A percentile compares a stretch with the other conserved stretches of the same genome.
phyloP scores from a whole-genome alignment of 768 basidiomycete species.

The Hericium alpestre region DNA sequence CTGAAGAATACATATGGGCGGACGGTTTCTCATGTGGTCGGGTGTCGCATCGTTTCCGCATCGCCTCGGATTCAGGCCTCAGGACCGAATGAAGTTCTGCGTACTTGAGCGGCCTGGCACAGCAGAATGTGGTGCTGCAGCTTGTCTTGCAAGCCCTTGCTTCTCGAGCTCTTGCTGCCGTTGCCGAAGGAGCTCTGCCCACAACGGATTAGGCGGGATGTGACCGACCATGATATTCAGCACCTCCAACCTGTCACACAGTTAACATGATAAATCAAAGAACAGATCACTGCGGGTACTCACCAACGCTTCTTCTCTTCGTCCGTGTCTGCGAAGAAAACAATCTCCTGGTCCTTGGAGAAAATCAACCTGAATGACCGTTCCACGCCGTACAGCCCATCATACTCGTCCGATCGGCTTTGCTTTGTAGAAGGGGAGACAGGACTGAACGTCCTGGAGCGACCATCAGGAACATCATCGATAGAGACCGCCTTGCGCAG shows the following conservation, averaged over 20 bases:
- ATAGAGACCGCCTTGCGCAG: conserved; percentile 72
- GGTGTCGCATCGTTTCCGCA: conserved; percentile 8
- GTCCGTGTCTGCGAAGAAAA: conserved; percentile 86
- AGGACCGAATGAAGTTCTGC: neutral
- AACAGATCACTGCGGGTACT: conserved; percentile 15
- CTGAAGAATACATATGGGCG: neutral
- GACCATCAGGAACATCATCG: conserved; percentile 62
- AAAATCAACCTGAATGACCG: conserved; percentile 82
- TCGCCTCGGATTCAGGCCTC: neutral
- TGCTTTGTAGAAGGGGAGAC: conserved; percentile 27
- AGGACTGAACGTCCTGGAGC: conserved; percentile 36
- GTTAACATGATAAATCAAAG: neutral
- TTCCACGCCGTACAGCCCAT: conserved; percentile 59
- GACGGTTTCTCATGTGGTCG: neutral
- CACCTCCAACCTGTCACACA: conserved; percentile 62
- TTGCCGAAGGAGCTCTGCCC: conserved; percentile 89
- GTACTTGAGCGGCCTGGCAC: neutral
- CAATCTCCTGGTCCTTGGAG: conserved; percentile 63
- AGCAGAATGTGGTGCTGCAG: neutral
- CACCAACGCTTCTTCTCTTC: conserved; percentile 84
- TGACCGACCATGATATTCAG: conserved; percentile 75
- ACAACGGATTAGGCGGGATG: conserved; percentile 86
- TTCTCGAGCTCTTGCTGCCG: conserved; percentile 42
- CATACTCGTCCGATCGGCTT: conserved; percentile 44
- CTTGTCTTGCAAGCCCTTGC: conserved; percentile 5